phyloP scores from a whole-genome alignment of 2,329 filamentous ascomycete species.

The Colletotrichum sp. region DNA sequence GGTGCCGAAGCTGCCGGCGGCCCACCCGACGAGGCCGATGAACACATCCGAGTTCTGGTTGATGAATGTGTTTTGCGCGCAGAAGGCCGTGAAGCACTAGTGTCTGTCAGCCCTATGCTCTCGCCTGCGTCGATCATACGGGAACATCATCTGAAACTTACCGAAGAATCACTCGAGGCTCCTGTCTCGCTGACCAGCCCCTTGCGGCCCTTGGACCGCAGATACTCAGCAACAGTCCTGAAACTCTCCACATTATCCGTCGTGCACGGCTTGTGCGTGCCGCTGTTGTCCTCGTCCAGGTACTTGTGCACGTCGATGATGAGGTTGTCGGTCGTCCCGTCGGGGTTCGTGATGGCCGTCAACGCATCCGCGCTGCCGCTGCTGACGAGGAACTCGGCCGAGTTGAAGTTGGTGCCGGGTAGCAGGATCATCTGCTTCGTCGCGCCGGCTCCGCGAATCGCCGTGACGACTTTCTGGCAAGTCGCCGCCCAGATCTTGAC shows the following conservation, averaged over 20 bases:
- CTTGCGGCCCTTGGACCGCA: conserved; percentile 51
- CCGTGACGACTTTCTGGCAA: conserved; percentile 67
- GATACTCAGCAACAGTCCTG: conserved; percentile 47
- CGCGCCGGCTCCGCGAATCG: conserved; percentile 70
- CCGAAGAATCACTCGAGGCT: conserved; percentile 45
- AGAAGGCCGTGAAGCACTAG: conserved; percentile 49
- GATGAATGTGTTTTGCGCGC: conserved; percentile 51
- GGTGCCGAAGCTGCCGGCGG: conserved; percentile 47
- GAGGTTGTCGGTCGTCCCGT: conserved; percentile 61
- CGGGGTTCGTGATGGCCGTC: conserved; percentile 60
- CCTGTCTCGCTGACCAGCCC: conserved; percentile 61
- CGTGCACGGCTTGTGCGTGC: conserved; percentile 55
- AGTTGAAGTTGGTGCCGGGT: conserved; percentile 65
- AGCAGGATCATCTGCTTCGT: conserved; percentile 67
- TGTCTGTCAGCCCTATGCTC: not conserved
- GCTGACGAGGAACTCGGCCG: conserved; percentile 51
- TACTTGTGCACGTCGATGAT: conserved; percentile 67
- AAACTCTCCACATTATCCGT: conserved; percentile 59
- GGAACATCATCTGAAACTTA: conserved; percentile 26
- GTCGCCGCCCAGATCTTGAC: conserved; percentile 63
- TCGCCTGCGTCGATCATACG: no score
- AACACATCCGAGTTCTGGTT: conserved; percentile 52
- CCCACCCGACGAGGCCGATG: conserved; percentile 51
- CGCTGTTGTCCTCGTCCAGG: conserved; percentile 62
- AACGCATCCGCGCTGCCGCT: conserved; percentile 58